These are phyloP conservation scores for Talaromyces sp. DNA, from an alignment of 2,329 filamentous ascomycete species.

Conservation along the genomic window DNA sequence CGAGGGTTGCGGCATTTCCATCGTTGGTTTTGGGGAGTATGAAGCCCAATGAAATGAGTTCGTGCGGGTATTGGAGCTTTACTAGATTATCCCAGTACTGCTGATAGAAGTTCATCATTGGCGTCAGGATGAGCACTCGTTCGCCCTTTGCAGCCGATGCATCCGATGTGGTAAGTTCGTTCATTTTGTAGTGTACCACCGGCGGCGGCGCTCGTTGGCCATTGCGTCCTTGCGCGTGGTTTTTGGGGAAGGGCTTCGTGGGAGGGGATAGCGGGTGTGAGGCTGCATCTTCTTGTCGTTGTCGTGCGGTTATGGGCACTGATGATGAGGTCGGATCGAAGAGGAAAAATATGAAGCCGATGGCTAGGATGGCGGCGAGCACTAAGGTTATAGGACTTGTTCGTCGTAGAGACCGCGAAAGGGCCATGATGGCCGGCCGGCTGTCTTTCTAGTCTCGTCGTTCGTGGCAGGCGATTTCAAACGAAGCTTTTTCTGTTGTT, in stretches of 20 bases:
- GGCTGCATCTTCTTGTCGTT: slow-evolving; percentile 57
- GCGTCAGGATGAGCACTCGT: slow-evolving; percentile 85
- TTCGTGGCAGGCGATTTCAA: neutral
- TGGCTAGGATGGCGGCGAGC: slow-evolving; percentile 67
- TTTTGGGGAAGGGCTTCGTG: slow-evolving; percentile 70
- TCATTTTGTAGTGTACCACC: slow-evolving; percentile 89
- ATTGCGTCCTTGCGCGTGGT: slow-evolving; percentile 48
- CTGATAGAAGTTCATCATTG: slow-evolving; percentile 88
- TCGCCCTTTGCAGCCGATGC: slow-evolving; percentile 76
- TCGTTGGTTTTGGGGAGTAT: slow-evolving; percentile 93
- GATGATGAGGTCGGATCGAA: slow-evolving; percentile 54
- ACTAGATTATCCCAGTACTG: slow-evolving; percentile 94
- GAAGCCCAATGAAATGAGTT: slow-evolving; percentile 91
- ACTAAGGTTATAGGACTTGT: slow-evolving; percentile 72
- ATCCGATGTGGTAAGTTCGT: slow-evolving; percentile 81
- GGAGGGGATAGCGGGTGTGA: slow-evolving; percentile 70
- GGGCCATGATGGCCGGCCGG: slow-evolving; percentile 46
- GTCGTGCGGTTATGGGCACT: slow-evolving; percentile 47
- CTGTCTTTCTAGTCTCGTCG: neutral
- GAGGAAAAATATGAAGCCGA: slow-evolving; percentile 67
- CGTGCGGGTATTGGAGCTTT: slow-evolving; percentile 81
- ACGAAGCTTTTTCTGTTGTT: neutral
- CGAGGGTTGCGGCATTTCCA: slow-evolving; percentile 79
- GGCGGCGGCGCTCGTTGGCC: slow-evolving; percentile 66
- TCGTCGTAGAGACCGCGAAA: slow-evolving; percentile 69